Conservation (phyloP, 129 eudicot species). For the Chrysanthemum lavandulifolium region DNA sequence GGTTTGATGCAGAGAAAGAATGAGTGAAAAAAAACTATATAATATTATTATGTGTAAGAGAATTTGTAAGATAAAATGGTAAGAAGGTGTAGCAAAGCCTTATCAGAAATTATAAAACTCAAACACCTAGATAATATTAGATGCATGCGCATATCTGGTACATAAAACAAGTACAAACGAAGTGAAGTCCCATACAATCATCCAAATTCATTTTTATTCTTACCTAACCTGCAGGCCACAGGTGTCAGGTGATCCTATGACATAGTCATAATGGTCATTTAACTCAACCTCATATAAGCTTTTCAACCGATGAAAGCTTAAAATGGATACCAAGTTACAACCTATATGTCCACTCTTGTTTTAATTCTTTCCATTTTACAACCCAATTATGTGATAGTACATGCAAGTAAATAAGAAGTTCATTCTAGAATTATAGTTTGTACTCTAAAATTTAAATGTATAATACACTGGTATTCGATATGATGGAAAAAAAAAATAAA, state of each 20-base stretch:
- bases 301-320: conserved; percentile 39
- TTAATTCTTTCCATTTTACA: conserved; percentile 22
- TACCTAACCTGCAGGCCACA: conserved; percentile 28
- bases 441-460: too few species aligned
- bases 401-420: too few species aligned
- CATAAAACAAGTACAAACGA: conserved; percentile 20
- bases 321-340: conserved; percentile 33
- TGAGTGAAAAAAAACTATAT: too few species aligned
- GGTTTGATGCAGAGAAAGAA: too few species aligned
- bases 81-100: too few species aligned
- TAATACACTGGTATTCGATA: too few species aligned
- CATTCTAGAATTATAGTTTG: too few species aligned
- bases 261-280: conserved; percentile 26
- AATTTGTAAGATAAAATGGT: too few species aligned
- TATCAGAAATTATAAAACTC: too few species aligned
- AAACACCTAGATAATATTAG: not conserved
- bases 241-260: conserved; percentile 35
- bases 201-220: conserved; percentile 24
- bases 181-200: conserved; percentile 26
- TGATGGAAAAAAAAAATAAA: too few species aligned
- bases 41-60: too few species aligned
- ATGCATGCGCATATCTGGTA: not conserved
- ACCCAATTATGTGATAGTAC: conserved; percentile 7
- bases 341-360: conserved; percentile 21
- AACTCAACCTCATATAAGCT: conserved; percentile 26